Evolutionary conservation across 2,329 filamentous ascomycete species (phyloP).

Genomic region (Cercospora sp.): DNA sequence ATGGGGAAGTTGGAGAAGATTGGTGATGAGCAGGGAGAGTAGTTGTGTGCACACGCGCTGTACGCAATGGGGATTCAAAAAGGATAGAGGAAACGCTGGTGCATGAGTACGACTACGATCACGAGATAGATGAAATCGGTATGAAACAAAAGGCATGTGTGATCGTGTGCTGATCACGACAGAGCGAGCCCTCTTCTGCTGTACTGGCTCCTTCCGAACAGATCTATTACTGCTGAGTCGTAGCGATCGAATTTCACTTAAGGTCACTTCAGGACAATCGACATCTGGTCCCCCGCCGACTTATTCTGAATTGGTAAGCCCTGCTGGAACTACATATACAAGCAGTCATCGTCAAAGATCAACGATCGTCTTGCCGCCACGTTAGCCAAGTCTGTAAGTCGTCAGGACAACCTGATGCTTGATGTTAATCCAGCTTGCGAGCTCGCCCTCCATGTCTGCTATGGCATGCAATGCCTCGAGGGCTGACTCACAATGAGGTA

Average conservation of each 20-base stretch:
- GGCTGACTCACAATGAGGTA: too few species aligned
- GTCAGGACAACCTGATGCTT: not conserved
- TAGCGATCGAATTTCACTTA: not conserved
- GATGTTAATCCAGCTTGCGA: not conserved
- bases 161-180: not conserved
- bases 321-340: not conserved
- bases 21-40: slow-evolving; percentile 62
- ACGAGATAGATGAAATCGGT: not conserved
- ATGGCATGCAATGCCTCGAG: too few species aligned
- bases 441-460: not conserved
- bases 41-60: not conserved
- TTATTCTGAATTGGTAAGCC: not conserved
- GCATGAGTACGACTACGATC: not conserved
- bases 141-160: not conserved
- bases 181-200: not conserved
- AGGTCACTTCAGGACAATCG: not conserved
- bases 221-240: not conserved
- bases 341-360: not conserved
- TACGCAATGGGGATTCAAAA: not conserved
- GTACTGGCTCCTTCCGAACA: not conserved
- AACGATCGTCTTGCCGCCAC: not conserved
- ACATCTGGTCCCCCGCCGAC: not conserved
- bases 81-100: not conserved
- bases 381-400: not conserved
- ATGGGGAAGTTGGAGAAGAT: slow-evolving; percentile 97